These are phyloP conservation scores for Bidens hawaiensis DNA, from an alignment of 140 eudicot genomes.

Conservation along the genomic window DNA sequence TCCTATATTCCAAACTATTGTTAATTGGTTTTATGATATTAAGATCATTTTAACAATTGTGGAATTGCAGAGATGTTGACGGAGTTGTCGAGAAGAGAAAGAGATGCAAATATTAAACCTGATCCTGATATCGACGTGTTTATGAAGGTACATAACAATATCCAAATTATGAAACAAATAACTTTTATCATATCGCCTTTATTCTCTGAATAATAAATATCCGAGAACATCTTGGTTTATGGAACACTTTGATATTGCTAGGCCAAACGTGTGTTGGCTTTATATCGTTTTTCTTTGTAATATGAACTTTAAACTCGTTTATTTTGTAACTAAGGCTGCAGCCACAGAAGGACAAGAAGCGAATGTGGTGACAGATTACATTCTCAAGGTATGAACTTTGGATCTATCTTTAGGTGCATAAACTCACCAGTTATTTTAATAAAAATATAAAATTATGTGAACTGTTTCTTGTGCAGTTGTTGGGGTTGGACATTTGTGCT, in stretches of 20 bases:
- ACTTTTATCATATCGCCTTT: too few relatives aligned
- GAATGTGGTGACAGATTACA: slow-evolving; percentile 59
- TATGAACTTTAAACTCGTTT: background rate
- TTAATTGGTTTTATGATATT: background rate
- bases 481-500: slow-evolving; percentile 75
- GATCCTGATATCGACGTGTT: slow-evolving; percentile 51
- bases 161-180: too few relatives aligned
- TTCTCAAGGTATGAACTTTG: slow-evolving; percentile 44
- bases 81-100: slow-evolving; percentile 54
- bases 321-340: slow-evolving; percentile 37
- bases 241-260: background rate
- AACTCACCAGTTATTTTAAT: background rate
- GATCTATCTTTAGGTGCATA: background rate
- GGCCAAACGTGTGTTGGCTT: background rate
- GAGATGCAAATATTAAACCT: slow-evolving; percentile 49
- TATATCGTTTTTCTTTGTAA: background rate
- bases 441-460: background rate
- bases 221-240: background rate
- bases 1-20: background rate
- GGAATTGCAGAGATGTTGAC: slow-evolving; percentile 45
- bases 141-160: slow-evolving; percentile 38
- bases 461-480: slow-evolving; percentile 29
- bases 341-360: slow-evolving; percentile 65
- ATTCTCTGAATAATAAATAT: too few relatives aligned
- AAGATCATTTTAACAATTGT: background rate